A percentile compares a stretch with the other conserved stretches of the same genome.
Evolutionary conservation across 2,329 filamentous ascomycete species (phyloP).

Genomic region (Aureobasidium pullulans): DNA sequence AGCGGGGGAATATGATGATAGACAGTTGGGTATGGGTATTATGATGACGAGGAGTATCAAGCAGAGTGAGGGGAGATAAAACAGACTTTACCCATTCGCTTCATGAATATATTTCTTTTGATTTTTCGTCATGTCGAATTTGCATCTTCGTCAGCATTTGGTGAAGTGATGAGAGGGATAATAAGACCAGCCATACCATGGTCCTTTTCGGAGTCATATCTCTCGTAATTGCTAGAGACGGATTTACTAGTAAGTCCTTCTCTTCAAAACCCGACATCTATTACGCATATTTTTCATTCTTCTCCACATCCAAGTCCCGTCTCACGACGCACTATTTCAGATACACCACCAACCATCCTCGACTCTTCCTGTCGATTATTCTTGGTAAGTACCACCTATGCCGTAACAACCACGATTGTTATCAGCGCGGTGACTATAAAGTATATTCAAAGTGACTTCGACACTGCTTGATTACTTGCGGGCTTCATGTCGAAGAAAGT

Average conservation of each 20-base stretch:
- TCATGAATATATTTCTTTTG: too few relatives aligned
- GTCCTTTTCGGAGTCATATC: too few relatives aligned
- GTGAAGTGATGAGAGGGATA: too few relatives aligned
- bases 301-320: neutral
- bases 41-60: conserved; percentile 3
- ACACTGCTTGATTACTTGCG: neutral
- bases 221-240: too few relatives aligned
- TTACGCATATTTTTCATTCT: neutral
- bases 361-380: neutral
- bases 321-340: too few relatives aligned
- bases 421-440: neutral
- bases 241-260: too few relatives aligned
- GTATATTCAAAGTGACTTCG: neutral
- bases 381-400: neutral
- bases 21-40: neutral
- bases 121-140: too few relatives aligned
- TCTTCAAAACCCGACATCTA: too few relatives aligned
- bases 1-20: neutral
- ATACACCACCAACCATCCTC: too few relatives aligned
- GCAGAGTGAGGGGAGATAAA: conserved; percentile 1
- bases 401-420: neutral
- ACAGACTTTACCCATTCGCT: neutral
- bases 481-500: neutral
- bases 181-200: too few relatives aligned
- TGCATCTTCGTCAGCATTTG: too few relatives aligned